Evolutionary conservation across 2,329 filamentous ascomycete genomes (phyloP).

Genomic region (Penicillium oxalicum): DNA sequence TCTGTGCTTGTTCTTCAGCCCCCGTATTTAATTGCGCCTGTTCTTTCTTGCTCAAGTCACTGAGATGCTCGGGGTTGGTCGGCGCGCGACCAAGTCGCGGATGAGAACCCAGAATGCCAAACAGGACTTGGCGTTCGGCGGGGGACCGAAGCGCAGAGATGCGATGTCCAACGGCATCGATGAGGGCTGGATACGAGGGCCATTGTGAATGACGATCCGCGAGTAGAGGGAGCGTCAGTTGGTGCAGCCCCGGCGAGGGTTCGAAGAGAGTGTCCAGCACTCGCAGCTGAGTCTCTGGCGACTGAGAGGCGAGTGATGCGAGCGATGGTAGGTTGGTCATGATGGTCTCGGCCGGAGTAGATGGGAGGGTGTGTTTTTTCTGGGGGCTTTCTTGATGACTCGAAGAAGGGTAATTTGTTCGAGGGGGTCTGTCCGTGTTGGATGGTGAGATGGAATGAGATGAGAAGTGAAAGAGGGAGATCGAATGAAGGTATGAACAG

Average conservation of each 20-base stretch:
- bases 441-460: background rate
- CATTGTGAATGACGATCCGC: slow-evolving; percentile 48
- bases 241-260: slow-evolving; percentile 67
- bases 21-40: slow-evolving; percentile 66
- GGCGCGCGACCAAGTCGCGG: slow-evolving; percentile 66
- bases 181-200: slow-evolving; percentile 61
- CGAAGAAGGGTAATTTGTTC: background rate
- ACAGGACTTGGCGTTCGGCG: slow-evolving; percentile 53
- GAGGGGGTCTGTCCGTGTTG: background rate
- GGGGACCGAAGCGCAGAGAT: slow-evolving; percentile 54
- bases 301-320: slow-evolving; percentile 50
- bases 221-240: slow-evolving; percentile 64
- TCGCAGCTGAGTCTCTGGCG: slow-evolving; percentile 47
- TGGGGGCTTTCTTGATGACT: background rate
- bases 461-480: slow-evolving; percentile 3
- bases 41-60: slow-evolving; percentile 71
- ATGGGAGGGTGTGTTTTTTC: no score
- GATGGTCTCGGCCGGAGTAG: slow-evolving; percentile 4
- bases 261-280: slow-evolving; percentile 79
- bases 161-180: slow-evolving; percentile 59
- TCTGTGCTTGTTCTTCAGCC: slow-evolving; percentile 41
- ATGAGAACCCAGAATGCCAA: slow-evolving; percentile 71
- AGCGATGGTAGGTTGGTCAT: slow-evolving; percentile 52
- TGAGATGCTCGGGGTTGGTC: slow-evolving; percentile 53
- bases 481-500: no score